Evolutionary conservation across 345 rosid genomes (phyloP).

Genomic region (Noccaea bulbosa): DNA sequence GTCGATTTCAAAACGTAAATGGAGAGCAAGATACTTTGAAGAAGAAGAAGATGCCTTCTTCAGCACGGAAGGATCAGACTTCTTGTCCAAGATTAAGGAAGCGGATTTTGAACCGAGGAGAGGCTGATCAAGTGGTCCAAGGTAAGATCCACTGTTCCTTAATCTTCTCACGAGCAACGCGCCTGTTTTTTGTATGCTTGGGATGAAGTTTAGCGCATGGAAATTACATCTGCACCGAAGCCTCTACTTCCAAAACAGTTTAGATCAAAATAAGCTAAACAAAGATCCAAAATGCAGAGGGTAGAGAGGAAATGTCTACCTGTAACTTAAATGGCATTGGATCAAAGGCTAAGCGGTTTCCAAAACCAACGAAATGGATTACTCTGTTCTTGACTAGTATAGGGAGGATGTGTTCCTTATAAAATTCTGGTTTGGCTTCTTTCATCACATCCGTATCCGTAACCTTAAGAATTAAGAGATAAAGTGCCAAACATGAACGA

Average conservation of each 20-base stretch:
- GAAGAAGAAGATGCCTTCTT: conserved; percentile 39
- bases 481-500: conserved; percentile 27
- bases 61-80: conserved; percentile 17
- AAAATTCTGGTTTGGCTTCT: conserved; percentile 83
- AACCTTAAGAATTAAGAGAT: conserved; percentile 57
- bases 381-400: conserved; percentile 67
- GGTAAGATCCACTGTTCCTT: conserved; percentile 48
- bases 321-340: conserved; percentile 83
- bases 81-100: conserved; percentile 46
- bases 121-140: conserved; percentile 64
- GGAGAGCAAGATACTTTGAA: conserved; percentile 78
- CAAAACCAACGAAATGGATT: conserved; percentile 89
- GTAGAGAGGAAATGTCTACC: conserved; percentile 46
- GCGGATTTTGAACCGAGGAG: conserved; percentile 67
- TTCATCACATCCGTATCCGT: conserved; percentile 71
- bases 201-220: conserved; percentile 72
- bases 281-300: neutral
- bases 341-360: conserved; percentile 94
- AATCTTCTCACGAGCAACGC: conserved; percentile 75
- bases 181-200: conserved; percentile 83
- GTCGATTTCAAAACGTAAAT: conserved; percentile 93
- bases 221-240: conserved; percentile 99
- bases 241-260: conserved; percentile 60
- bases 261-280: neutral
- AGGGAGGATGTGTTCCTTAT: conserved; percentile 75